Conservation (phyloP, 805 yeast species). For the Saccharomycopsis fibuligera region DNA sequence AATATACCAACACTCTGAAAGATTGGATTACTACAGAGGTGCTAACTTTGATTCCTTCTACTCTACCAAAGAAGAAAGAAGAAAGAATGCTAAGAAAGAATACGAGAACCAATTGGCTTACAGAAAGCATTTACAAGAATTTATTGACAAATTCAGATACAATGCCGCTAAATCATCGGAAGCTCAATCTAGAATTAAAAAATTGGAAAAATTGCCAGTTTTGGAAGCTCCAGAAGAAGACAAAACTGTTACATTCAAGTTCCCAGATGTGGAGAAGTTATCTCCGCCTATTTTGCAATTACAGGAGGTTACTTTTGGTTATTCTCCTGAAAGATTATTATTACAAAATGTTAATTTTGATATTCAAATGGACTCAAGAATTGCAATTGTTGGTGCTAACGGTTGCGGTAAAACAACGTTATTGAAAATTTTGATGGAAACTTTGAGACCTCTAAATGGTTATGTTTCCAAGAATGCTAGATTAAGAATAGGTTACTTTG, state of each 20-base stretch:
- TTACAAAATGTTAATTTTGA: slow-evolving; percentile 78
- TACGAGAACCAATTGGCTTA: slow-evolving; percentile 96
- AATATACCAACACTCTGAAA: slow-evolving; percentile 94
- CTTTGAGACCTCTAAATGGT: slow-evolving; percentile 69
- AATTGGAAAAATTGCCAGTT: slow-evolving; percentile 87
- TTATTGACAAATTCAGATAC: slow-evolving; percentile 93
- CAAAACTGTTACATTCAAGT: slow-evolving; percentile 72
- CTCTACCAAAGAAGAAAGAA: slow-evolving; percentile 89
- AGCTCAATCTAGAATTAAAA: slow-evolving; percentile 97
- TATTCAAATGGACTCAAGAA: slow-evolving; percentile 88
- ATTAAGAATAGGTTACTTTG: slow-evolving; percentile 90
- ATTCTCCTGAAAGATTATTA: slow-evolving; percentile 56
- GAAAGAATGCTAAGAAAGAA: slow-evolving; percentile 87
- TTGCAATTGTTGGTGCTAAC: slow-evolving; percentile 97
- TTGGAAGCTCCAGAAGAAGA: slow-evolving; percentile 95
- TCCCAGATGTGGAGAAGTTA: slow-evolving; percentile 90
- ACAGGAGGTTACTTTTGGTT: slow-evolving; percentile 82
- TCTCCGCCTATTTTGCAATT: slow-evolving; percentile 93
- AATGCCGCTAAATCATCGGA: slow-evolving; percentile 97
- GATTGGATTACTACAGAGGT: slow-evolving; percentile 92
- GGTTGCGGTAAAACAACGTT: slow-evolving; percentile 99
- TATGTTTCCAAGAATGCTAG: slow-evolving; percentile 74
- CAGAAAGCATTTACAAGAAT: slow-evolving; percentile 87
- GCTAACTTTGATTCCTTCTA: slow-evolving; percentile 91
- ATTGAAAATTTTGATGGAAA: slow-evolving; percentile 79